phyloP scores from a whole-genome alignment of 1,284 basidiomycete genomes.

The Rugiboletus extremiorientalis region DNA sequence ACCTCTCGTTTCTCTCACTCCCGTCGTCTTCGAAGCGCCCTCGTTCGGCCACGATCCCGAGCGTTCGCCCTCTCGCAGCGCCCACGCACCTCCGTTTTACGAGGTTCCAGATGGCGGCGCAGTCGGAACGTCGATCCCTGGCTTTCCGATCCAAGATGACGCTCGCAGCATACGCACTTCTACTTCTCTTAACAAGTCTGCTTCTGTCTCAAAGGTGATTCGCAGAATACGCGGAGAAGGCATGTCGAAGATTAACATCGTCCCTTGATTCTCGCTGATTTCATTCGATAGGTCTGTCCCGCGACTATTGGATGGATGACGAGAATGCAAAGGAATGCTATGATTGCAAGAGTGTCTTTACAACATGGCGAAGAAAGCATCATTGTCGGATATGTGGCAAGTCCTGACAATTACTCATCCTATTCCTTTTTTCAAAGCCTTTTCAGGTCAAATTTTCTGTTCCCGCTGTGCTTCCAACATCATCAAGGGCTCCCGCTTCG shows the following conservation, averaged over 20 bases:
- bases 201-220: constrained; percentile 87
- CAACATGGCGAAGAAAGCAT: constrained; percentile 90
- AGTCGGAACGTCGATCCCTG: constrained; percentile 75
- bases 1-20: constrained; percentile 78
- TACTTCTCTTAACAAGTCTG: constrained; percentile 67
- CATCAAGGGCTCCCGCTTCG: constrained; percentile 93
- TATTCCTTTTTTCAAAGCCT: constrained; percentile 4
- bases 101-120: constrained; percentile 56
- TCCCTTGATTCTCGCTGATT: constrained; percentile 9
- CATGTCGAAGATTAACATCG: constrained; percentile 27
- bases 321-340: constrained; percentile 95
- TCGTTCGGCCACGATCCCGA: constrained; percentile 65
- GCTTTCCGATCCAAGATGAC: constrained; percentile 83
- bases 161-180: constrained; percentile 75
- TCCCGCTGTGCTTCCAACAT: constrained; percentile 96
- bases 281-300: constrained; percentile 60
- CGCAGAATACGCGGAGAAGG: constrained; percentile 86
- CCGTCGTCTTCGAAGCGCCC: constrained; percentile 72
- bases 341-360: constrained; percentile 90
- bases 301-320: constrained; percentile 98
- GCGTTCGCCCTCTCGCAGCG: constrained; percentile 54
- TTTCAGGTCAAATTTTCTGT: constrained; percentile 84
- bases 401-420: constrained; percentile 22
- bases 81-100: constrained; percentile 48
- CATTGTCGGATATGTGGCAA: constrained; percentile 91